Base-by-base conservation (phyloP, 805 yeast species). In the Pichia membranifaciens region DNA sequence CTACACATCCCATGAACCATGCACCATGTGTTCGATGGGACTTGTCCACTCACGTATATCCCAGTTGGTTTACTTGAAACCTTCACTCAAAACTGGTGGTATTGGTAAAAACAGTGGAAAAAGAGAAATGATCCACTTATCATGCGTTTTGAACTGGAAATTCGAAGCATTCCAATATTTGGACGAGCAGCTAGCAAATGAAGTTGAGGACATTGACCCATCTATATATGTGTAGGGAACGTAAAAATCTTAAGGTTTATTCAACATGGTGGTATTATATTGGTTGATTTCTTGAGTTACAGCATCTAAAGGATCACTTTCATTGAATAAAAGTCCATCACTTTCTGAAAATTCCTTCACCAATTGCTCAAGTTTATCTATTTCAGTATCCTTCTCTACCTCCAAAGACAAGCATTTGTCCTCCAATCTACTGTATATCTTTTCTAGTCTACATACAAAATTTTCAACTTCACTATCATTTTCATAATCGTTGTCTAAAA, bases 11-110 rank as follows among this genome's bases (percentile, higher is more conserved):
- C 96, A 89, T 61, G 99, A 93, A 63, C 99, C 99, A 0, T 93
- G 99, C 58, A 78, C 87, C 0, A 93, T 91, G 97, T 93, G 99
- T 59, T 69, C 87, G 6, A 93, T 93, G 99, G 98, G 98, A 0
- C 70, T 93, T 36, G 82, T 90, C 10, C 99, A 93, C 61, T 91
- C 98, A 1, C 71, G 99, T 42, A 75, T 93, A 0, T 74, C 79
- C 15, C 71, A 88, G 44, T 67, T 91, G 31, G 67, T 86, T 1
- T 91, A 81, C 64, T 54, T 85, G 16, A 66, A 68, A 35, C 67
- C 75, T 2, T 73, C 76, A 53, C 54, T 57, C 0, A 49, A 50
- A 21, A 78, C 85, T 0, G 89, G 87, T 6, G 78, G 76, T 3
- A 70, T 82, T 33, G 75, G 70, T 37, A 74, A 73, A 3, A 55